Percentiles rank a stretch among this genome's conserved stretches.
phyloP scores from a whole-genome alignment of 192 early-diverging fungal genomes.

The Entomortierella chlamydospora region DNA sequence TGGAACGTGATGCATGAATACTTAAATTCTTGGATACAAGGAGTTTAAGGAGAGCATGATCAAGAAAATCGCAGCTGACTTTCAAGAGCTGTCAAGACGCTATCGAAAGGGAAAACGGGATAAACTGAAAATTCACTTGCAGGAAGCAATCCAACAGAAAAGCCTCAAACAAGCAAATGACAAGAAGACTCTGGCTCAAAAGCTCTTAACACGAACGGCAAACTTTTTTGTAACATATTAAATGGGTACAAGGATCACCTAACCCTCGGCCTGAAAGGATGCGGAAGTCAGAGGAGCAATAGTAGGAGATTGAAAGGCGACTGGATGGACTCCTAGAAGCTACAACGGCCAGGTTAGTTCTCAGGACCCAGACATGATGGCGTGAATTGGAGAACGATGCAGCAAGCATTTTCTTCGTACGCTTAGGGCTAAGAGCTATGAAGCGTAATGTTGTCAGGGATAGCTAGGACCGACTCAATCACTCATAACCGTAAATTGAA shows the following conservation, averaged over 20 bases:
- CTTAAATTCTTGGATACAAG: neutral
- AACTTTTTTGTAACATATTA: neutral
- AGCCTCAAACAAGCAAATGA: neutral
- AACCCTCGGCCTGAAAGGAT: neutral
- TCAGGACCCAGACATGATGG: conserved; percentile 12
- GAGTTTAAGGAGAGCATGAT: neutral
- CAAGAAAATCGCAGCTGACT: neutral
- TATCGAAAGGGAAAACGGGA: neutral
- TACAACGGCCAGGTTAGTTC: neutral
- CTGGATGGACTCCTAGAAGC: neutral
- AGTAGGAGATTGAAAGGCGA: neutral
- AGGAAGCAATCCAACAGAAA: neutral
- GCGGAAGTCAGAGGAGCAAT: neutral
- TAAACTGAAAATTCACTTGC: neutral
- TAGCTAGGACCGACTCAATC: too few species aligned
- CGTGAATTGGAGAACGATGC: conserved; percentile 13
- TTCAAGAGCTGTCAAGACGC: neutral
- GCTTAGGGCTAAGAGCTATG: neutral
- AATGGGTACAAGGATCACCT: neutral
- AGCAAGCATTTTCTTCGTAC: conserved; percentile 24
- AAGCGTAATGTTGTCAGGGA: conserved; percentile 18
- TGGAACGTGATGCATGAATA: conserved; percentile 9
- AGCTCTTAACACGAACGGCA: neutral
- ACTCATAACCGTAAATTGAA: too few species aligned
- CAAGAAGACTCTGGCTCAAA: neutral